Evolutionary conservation across 441 rosid species (phyloP).

Genomic region (Breynia disticha): DNA sequence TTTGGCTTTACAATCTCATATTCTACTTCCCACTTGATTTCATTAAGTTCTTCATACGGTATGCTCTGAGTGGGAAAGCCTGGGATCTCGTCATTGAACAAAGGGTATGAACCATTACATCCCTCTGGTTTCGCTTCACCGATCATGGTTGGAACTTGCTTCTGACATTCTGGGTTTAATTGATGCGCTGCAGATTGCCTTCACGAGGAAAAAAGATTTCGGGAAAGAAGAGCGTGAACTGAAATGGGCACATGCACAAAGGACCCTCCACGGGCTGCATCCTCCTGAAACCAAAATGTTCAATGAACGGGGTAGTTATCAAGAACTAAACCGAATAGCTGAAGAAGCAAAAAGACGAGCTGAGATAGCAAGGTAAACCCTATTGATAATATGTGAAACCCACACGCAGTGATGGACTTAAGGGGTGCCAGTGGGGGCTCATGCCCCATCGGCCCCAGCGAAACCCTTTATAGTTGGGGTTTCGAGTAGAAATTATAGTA

Average conservation of each 20-base stretch:
- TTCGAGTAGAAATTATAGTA: too few relatives aligned
- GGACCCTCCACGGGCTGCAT: constrained; percentile 73
- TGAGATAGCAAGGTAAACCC: constrained; percentile 55
- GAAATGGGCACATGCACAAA: constrained; percentile 73
- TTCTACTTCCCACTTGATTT: constrained; percentile 53
- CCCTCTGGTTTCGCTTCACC: constrained; percentile 1
- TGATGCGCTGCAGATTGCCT: constrained; percentile 38
- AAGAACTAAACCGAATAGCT: constrained; percentile 63
- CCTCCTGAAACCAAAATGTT: constrained; percentile 38
- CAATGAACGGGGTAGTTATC: constrained; percentile 39
- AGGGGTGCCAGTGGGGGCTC: too few relatives aligned
- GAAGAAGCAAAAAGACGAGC: constrained; percentile 73
- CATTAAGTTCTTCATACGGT: constrained; percentile 49
- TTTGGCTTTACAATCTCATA: constrained; percentile 51
- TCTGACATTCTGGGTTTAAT: constrained; percentile 6
- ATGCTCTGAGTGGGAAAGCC: constrained; percentile 54
- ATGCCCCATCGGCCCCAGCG: too few relatives aligned
- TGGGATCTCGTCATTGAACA: constrained; percentile 64
- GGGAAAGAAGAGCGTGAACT: constrained; percentile 74
- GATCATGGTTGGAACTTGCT: not conserved
- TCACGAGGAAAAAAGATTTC: constrained; percentile 67
- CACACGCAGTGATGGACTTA: too few relatives aligned
- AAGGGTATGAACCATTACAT: constrained; percentile 31
- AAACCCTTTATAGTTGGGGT: too few relatives aligned
- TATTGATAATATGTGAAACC: not conserved